Percentiles rank a stretch among this genome's conserved stretches.
These are phyloP conservation scores for Podaxis mareebaensis DNA, from an alignment of 768 basidiomycete species.

Conservation along the genomic window DNA sequence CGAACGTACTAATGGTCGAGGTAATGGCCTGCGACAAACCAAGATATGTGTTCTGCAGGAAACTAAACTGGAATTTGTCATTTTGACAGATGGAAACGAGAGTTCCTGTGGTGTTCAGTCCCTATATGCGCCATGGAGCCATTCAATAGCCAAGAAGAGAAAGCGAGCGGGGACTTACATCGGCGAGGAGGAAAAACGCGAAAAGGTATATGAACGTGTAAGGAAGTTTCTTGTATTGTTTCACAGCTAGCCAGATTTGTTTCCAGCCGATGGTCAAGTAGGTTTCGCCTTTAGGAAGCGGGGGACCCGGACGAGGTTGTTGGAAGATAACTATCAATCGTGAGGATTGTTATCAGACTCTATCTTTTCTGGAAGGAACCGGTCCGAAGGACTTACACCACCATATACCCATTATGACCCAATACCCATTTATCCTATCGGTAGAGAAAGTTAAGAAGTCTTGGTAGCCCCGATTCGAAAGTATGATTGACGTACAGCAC, in stretches of 20 bases:
- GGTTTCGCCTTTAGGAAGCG: constrained; percentile 71
- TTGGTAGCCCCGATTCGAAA: background rate
- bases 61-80: constrained; percentile 78
- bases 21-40: constrained; percentile 76
- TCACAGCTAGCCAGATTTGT: constrained; percentile 80
- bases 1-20: constrained; percentile 69
- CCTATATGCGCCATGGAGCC: constrained; percentile 39
- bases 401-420: constrained; percentile 82
- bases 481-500: constrained; percentile 52
- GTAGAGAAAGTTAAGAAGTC: constrained; percentile 2
- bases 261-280: constrained; percentile 88
- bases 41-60: constrained; percentile 78
- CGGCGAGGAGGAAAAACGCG: constrained; percentile 76
- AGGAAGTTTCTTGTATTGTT: constrained; percentile 76
- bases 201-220: constrained; percentile 82
- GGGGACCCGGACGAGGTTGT: constrained; percentile 79
- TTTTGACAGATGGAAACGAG: constrained; percentile 79
- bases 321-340: constrained; percentile 73
- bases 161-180: constrained; percentile 43
- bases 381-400: constrained; percentile 64
- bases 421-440: constrained; percentile 65
- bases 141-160: background rate
- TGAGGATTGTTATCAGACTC: background rate
- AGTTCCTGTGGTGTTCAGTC: constrained; percentile 78
- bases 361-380: too few relatives aligned